A percentile compares a stretch with the other conserved stretches of the same genome.
Evolutionary conservation across 129 eudicot species (phyloP).

Genomic region (Sambucus nigra): DNA sequence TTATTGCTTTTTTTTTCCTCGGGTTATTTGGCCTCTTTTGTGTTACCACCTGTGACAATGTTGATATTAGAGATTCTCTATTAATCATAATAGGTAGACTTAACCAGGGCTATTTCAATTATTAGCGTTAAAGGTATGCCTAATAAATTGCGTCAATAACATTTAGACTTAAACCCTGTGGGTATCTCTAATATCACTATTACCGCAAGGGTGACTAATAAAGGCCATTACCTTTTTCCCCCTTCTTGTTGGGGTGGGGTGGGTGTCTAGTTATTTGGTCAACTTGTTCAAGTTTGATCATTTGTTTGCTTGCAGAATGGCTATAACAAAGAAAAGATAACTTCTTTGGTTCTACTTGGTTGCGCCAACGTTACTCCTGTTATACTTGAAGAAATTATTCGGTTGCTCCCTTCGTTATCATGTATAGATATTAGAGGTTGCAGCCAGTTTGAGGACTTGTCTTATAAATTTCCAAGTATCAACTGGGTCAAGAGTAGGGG

Average conservation of each 20-base stretch:
- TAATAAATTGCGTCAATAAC: no score
- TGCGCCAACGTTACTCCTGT: constrained; percentile 63
- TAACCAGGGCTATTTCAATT: no score
- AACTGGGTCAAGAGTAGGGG: constrained; percentile 50
- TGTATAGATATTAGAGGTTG: constrained; percentile 83
- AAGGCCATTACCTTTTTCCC: not conserved
- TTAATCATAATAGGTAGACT: no score
- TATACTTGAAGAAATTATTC: constrained; percentile 62
- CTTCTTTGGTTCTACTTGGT: constrained; percentile 59
- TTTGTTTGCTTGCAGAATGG: constrained; percentile 49
- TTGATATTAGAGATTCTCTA: no score
- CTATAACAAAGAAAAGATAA: constrained; percentile 61
- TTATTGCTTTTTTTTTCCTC: not conserved
- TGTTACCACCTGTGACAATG: no score
- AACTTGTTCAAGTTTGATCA: constrained; percentile 9
- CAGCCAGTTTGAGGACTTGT: constrained; percentile 75
- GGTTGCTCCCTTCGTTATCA: constrained; percentile 50
- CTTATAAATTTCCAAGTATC: constrained; percentile 52
- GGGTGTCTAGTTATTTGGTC: not conserved
- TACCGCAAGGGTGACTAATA: no score
- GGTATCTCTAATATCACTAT: no score
- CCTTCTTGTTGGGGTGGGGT: not conserved
- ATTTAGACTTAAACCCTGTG: no score
- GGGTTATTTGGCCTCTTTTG: no score
- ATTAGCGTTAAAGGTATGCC: no score